Base-by-base conservation (phyloP, 2,329 filamentous ascomycete genomes). In the Eutypa lata region DNA sequence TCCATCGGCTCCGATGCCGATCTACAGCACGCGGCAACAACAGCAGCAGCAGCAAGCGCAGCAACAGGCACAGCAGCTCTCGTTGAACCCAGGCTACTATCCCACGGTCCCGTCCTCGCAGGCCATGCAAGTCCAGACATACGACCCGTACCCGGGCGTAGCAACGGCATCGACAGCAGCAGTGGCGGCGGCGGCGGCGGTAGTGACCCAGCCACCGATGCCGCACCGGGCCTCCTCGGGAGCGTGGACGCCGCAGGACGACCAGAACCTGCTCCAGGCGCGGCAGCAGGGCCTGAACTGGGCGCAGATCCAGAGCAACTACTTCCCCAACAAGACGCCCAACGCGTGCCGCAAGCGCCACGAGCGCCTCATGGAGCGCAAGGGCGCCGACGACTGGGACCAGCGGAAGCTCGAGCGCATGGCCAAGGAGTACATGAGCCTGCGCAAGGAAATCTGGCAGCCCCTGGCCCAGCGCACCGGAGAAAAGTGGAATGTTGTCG, bases 341-440 rank as follows among this genome's bases (percentile, higher is more conserved):
- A 94, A 94, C 68, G 91, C 91, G 18, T 96, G 91, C 73, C 89
- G 91, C 58, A 96, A 96, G 74, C 84, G 91, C 51, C 90, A 95
- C 64, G 91, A 96, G 72, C 81, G 91, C 40, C 75, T 96, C 59
- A 86, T 93, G 78, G 88, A 93, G 72, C 84, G 87, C 59, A 80
- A 79, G 66, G 84, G 86, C 53, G 82, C 85, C 47, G 87, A 90
- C 62, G 88, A 92, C 64, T 94, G 90, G 87, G 89, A 93, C 63
- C 81, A 81, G 19, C 77, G 86, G 60, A 89, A 89, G 74, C 76
- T 92, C 22, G 88, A 93, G 67, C 77, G 79, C 10, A 76, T 96
- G 40, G 88, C 89, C 37, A 83, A 82, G 67, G 87, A 89, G 66
- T 96, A 96, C 72, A 89, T 91, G 82, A 79, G 79, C 56, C 82